Base-by-base conservation (phyloP, 441 rosid species). In the Cnidoscolus chayamansa region DNA sequence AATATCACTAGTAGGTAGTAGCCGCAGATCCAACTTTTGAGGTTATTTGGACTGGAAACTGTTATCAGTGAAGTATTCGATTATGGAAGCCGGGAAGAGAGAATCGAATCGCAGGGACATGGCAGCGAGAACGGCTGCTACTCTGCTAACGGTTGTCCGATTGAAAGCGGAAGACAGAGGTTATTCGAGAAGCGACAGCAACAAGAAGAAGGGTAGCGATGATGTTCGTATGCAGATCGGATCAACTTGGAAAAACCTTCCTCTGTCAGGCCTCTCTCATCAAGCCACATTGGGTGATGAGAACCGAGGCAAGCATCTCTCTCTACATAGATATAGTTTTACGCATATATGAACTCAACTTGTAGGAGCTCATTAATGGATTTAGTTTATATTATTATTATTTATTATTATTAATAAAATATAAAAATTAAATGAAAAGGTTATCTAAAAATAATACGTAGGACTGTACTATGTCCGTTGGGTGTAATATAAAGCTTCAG, bases 211-310 rank as follows among this genome's bases (percentile, higher is more conserved):
- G 50, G 30, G 45, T 47, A 48, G 50, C 7, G 56, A 53, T 16
- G 16, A 5, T 16, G n/a, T 25, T 30, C 63, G 40, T 19, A n/a
- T 35, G 68, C n/a, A 32, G 11, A 62, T 63, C 3, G 58, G 48
- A 35, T 7, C 37, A 10, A 65, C 37, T 32, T 4, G 63, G 2
- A 45, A 40, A 40, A 48, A 49, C 57, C 35, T 72, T 49, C 4
- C 51, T 13, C 20, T 60, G 55, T 83, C 76, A 0, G 71, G 62
- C 55, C 81, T 84, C 73, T 47, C 50, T 82, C 73, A 20, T 78
- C 17, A 85, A 84, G 75, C 87, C 87, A 56, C 71, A 88, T 48
- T 85, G 86, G 88, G 68, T 81, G 37, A 84, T 86, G 76, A 78
- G 73, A 77, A 81, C 88, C 1, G 86, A 85, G 88, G 90, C 76